phyloP scores from a whole-genome alignment of 2,329 filamentous ascomycete species.

The Myriosclerotinia duriaeana region DNA sequence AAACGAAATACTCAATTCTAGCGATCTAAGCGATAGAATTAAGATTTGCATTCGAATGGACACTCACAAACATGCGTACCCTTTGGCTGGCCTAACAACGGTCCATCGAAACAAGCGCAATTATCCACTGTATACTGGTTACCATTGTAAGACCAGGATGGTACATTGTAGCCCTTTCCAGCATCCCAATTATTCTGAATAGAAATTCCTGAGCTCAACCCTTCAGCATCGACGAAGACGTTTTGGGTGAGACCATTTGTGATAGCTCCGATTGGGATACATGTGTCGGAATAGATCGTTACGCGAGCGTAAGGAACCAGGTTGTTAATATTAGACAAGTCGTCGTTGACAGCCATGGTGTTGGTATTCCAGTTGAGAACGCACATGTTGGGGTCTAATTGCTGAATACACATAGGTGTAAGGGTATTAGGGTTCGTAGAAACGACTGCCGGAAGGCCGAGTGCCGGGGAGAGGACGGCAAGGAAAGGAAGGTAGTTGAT shows the following conservation, averaged over 20 bases:
- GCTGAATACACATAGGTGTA: not conserved
- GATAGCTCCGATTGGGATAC: not conserved
- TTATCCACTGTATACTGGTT: not conserved
- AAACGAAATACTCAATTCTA: too few species aligned
- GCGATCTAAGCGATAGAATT: not conserved
- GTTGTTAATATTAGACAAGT: constrained; percentile 14
- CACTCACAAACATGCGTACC: constrained; percentile 15
- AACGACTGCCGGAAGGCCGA: not conserved
- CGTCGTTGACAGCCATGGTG: constrained; percentile 20
- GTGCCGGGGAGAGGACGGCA: constrained; percentile 7
- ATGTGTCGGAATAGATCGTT: constrained; percentile 4
- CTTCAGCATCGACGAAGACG: not conserved
- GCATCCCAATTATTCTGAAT: constrained; percentile 2
- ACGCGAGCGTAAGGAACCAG: constrained; percentile 6
- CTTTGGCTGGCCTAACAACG: constrained; percentile 1
- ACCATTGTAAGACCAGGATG: not conserved
- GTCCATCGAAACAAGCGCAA: not conserved
- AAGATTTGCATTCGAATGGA: not conserved
- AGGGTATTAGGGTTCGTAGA: not conserved
- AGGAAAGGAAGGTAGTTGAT: constrained; percentile 9
- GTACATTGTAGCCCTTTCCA: not conserved
- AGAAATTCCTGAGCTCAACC: not conserved
- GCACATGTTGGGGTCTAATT: constrained; percentile 8
- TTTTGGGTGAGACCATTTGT: not conserved
- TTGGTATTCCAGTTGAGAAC: constrained; percentile 17